Evolutionary conservation across 345 rosid species (phyloP).

Genomic region (Pseudoturritis turrita): DNA sequence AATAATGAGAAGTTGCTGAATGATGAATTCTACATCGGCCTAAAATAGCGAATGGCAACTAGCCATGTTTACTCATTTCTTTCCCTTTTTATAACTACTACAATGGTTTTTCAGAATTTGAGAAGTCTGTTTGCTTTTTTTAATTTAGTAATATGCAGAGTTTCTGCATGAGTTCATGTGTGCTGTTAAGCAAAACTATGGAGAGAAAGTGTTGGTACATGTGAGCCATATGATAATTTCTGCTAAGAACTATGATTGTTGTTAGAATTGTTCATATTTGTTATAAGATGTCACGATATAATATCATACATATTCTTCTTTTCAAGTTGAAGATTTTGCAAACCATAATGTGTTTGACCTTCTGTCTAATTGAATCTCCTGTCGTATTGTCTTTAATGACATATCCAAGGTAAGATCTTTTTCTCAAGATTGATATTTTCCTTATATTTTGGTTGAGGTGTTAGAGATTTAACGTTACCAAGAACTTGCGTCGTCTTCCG

Average conservation of each 20-base stretch:
- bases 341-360: conserved; percentile 97
- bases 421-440: not conserved
- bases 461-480: not conserved
- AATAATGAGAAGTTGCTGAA: conserved; percentile 70
- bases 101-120: conserved; percentile 6
- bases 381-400: conserved; percentile 94
- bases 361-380: conserved; percentile 59
- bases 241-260: not conserved
- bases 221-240: conserved; percentile 34
- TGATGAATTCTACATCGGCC: conserved; percentile 82
- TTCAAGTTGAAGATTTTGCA: conserved; percentile 96
- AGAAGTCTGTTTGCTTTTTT: not conserved
- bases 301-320: conserved; percentile 27
- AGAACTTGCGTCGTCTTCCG: not conserved
- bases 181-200: too few species aligned
- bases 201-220: too few species aligned
- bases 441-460: not conserved
- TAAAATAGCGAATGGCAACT: conserved; percentile 67
- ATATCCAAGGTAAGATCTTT: conserved; percentile 69
- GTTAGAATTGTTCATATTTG: not conserved
- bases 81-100: not conserved
- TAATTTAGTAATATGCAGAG: conserved; percentile 75
- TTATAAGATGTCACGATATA: not conserved
- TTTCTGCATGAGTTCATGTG: conserved; percentile 90
- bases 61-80: conserved; percentile 54